phyloP scores from a whole-genome alignment of 208 protist genomes.

The Leishmania martiniquensis region DNA sequence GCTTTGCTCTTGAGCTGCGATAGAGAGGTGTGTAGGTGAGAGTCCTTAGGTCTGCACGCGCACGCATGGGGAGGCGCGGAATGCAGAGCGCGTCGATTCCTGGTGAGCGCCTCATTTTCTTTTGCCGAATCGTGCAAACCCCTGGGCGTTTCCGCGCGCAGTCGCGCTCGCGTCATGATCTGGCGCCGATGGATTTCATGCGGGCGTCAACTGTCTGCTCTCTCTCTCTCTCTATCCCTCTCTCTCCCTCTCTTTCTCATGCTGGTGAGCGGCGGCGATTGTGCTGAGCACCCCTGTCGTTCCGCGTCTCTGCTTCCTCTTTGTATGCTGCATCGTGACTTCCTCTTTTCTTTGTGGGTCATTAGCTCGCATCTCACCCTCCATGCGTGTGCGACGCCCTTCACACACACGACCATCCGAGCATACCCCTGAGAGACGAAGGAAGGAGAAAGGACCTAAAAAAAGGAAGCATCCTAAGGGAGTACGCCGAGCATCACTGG shows the following conservation, averaged over 20 bases:
- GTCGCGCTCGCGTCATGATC: neutral
- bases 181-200: neutral
- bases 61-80: neutral
- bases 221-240: neutral
- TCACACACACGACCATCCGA: neutral
- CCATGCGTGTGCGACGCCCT: neutral
- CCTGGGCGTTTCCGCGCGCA: neutral
- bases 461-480: neutral
- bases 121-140: neutral
- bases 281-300: neutral
- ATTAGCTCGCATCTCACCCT: too few relatives aligned
- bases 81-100: too few relatives aligned
- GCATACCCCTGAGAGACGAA: neutral
- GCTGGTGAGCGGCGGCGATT: neutral
- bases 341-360: neutral
- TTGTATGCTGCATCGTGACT: too few relatives aligned
- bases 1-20: too few relatives aligned
- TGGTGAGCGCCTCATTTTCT: neutral
- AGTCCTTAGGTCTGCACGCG: too few relatives aligned
- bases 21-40: too few relatives aligned
- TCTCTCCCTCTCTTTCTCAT: neutral
- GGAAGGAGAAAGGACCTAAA: too few relatives aligned
- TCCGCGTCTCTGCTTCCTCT: neutral
- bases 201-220: too few relatives aligned
- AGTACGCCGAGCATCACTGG: neutral